These are phyloP conservation scores for Phialocephala sp. DNA, from an alignment of 2,329 filamentous ascomycete genomes.

Conservation along the genomic window DNA sequence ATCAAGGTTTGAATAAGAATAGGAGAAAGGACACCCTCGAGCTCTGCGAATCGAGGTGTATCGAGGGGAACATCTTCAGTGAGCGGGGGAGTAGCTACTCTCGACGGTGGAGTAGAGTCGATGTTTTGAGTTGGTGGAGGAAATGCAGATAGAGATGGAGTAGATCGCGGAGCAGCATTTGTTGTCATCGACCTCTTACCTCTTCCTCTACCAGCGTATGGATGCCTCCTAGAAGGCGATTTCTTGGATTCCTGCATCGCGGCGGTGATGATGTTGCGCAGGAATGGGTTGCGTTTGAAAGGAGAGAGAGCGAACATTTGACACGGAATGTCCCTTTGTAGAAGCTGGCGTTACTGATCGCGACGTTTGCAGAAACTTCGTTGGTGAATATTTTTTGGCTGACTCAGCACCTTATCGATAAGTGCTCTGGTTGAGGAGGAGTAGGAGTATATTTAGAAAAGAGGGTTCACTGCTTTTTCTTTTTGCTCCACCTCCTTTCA, in stretches of 20 bases:
- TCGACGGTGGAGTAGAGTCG: conserved; percentile 42
- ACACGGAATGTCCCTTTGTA: background rate
- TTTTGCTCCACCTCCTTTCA: no score
- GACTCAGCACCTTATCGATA: conserved; percentile 4
- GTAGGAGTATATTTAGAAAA: no score
- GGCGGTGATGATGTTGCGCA: conserved; percentile 31
- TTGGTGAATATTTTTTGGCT: background rate
- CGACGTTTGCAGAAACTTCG: conserved; percentile 20
- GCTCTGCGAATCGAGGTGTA: conserved; percentile 54
- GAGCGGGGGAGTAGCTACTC: conserved; percentile 45
- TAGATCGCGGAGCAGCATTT: conserved; percentile 32
- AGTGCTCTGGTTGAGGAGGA: no score
- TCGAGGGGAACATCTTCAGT: conserved; percentile 49
- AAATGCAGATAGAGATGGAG: conserved; percentile 21
- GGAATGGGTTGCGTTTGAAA: conserved; percentile 28
- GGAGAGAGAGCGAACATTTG: conserved; percentile 30
- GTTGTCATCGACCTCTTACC: conserved; percentile 29
- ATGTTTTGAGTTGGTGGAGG: background rate
- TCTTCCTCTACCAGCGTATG: conserved; percentile 20
- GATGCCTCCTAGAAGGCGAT: conserved; percentile 31
- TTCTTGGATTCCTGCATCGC: conserved; percentile 35
- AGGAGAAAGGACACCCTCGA: conserved; percentile 53
- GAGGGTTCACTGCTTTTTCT: no score
- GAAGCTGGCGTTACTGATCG: background rate
- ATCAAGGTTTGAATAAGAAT: conserved; percentile 65